phyloP scores from a whole-genome alignment of 1,284 basidiomycete species.

The Cystobasidium pallidum region DNA sequence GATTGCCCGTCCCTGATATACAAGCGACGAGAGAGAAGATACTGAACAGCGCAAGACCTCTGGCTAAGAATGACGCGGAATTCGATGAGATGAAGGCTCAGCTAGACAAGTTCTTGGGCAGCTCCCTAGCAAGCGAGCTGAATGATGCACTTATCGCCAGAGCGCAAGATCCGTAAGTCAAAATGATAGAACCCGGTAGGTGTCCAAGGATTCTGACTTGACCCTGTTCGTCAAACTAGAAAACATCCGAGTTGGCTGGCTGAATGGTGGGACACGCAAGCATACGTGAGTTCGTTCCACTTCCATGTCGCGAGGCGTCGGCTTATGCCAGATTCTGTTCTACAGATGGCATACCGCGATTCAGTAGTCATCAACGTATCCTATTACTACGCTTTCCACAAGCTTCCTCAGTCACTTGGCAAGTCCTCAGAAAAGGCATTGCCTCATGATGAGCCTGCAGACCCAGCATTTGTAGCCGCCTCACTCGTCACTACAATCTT shows the following conservation, averaged over 20 bases:
- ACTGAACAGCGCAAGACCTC: constrained; percentile 38
- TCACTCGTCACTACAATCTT: constrained; percentile 69
- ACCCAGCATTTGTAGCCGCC: constrained; percentile 71
- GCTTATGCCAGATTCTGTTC: neutral
- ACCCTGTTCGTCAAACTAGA: too few species aligned
- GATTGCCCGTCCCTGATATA: constrained; percentile 49
- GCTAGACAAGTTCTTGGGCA: constrained; percentile 46
- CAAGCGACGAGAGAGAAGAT: constrained; percentile 47
- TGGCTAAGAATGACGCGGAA: constrained; percentile 44
- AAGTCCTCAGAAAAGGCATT: neutral
- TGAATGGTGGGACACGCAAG: constrained; percentile 53
- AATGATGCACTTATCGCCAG: constrained; percentile 47
- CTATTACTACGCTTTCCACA: constrained; percentile 50
- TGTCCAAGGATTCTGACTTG: too few species aligned
- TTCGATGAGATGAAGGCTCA: constrained; percentile 42
- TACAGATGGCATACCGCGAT: constrained; percentile 51
- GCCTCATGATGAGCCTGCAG: constrained; percentile 52
- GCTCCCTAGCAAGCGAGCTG: constrained; percentile 43
- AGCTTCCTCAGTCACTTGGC: constrained; percentile 48
- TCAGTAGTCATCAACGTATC: constrained; percentile 52
- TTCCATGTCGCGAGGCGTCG: neutral
- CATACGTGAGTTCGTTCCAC: constrained; percentile 36
- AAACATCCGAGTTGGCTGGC: constrained; percentile 50
- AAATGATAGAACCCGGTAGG: too few species aligned
- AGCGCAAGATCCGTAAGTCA: constrained; percentile 44